Base-by-base conservation (phyloP, 352 stramenopile species). In the Phytophthora meadii region DNA sequence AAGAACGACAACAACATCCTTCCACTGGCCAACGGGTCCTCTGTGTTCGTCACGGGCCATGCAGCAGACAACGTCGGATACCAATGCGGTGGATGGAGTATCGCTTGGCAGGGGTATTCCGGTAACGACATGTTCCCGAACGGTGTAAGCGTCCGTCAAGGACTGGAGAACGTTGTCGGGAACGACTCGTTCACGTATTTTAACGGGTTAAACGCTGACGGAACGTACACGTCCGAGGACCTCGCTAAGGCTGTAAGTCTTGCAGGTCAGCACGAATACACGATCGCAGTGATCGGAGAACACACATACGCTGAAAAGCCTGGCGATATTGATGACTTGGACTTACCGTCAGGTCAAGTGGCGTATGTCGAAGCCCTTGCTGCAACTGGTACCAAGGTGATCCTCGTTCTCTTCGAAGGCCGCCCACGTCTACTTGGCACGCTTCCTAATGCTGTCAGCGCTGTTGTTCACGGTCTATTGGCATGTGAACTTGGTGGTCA, bases 51-150 rank as follows among this genome's bases (percentile, higher is more conserved):
- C 25, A 94, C 86, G 14, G 84, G 86, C 1, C 84, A 82, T 17
- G 78, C 79, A 3, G 72, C 78, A 0, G 79, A 94, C 53, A 78
- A 91, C 41, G 71, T 92, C 10, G 86, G 86, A 4, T 77, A 87
- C 39, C 67, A 90, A 15, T 92, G 84, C 19, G 84, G 86, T 25
- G 86, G 86, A 0, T 97, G 90, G 90, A 88, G 83, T 1, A 70
- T 94, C 27, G 74, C 85, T 17, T 97, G 89, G 90, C 89, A 95
- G 61, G 90, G 86, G n/a, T 81, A 84, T 50, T 84, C 84, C 0
- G 81, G 84, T 2, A 91, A 89, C 61, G 57, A 62, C 5, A 77
- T 88, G 70, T 79, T 81, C 65, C 83, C 76, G 36, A 79, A 90
- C 55, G 82, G 82, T 7, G 54, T 82, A 5, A 82, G 78, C 1